Percentiles rank a stretch among this genome's conserved stretches.
Conservation (phyloP, 495 filamentous ascomycete species). For the Aspergillus taichungensis region DNA sequence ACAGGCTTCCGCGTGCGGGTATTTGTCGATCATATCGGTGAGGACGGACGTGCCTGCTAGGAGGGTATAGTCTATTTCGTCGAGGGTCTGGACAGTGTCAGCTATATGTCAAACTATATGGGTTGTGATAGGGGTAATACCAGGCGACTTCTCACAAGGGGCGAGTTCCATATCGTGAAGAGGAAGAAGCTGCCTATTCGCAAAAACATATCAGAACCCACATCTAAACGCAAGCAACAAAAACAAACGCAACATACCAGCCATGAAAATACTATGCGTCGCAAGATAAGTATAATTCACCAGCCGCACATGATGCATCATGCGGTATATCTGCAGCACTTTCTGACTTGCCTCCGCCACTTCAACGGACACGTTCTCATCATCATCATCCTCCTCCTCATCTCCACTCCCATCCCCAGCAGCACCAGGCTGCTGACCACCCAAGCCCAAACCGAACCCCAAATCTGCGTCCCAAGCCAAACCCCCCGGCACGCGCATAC, state of each 20-base stretch:
- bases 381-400: constrained; percentile 54
- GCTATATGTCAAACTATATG: background rate
- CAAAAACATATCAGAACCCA: too few species aligned
- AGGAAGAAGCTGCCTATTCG: constrained; percentile 72
- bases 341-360: constrained; percentile 88
- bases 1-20: constrained; percentile 69
- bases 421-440: too few species aligned
- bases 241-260: constrained; percentile 40
- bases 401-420: too few species aligned
- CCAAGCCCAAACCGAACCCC: constrained; percentile 32
- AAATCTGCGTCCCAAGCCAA: constrained; percentile 67
- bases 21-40: constrained; percentile 61
- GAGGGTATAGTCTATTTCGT: constrained; percentile 90
- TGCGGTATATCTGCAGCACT: constrained; percentile 76
- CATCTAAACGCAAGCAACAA: constrained; percentile 1
- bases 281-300: constrained; percentile 92
- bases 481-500: constrained; percentile 67
- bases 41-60: constrained; percentile 78
- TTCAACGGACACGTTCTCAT: constrained; percentile 79
- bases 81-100: constrained; percentile 52
- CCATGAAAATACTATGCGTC: constrained; percentile 92
- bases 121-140: constrained; percentile 38
- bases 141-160: constrained; percentile 67
- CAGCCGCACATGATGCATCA: constrained; percentile 71
- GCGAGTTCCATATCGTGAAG: constrained; percentile 91